Base-by-base conservation (phyloP, 768 basidiomycete genomes). In the Wakefieldia striispora region DNA sequence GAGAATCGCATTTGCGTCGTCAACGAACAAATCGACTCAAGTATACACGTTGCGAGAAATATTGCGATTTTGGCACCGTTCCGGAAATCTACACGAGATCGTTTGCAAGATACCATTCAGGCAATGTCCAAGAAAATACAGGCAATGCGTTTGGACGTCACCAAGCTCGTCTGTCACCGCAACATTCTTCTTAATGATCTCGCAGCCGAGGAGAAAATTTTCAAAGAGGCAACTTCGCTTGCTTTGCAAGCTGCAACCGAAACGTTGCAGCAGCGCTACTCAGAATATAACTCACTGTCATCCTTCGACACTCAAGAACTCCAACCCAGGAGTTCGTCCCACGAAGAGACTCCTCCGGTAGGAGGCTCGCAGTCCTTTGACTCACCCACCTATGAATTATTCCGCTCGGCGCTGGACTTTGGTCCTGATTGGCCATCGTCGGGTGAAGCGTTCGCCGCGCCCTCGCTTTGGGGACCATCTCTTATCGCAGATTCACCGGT, bases 61-160 rank as follows among this genome's bases (percentile, higher is more conserved):
- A 76, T 97, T 19, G 85, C 85, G 2, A 80, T 88, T 37, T 75
- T 97, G 34, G 87, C 91, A 14, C 95, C 97, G 3, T 95, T 98
- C 67, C 90, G 86, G 61, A 82, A 81, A 41, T 74, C 84, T 9
- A 94, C 94, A 4, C 82, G 94, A 40, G 88, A 91, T 53, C 80
- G 84, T 39, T 76, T 99, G 23, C 70, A 79, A 20, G 58, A 70
- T 20, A 75, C 83, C 3, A 72, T 94, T 16, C 82, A 83, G 56
- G 71, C 69, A 16, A 72, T 86, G 12, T 81, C 86, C 8, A 84
- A 79, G 61, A 77, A 80, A 35, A 70, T 98, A 42, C 80, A 78
- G 58, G 74, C 77, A 53, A 70, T 83, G 41, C 82, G 91, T 40
- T 71, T 95, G 44, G 82, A 89, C n/a, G 70, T 89, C 41, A 81